Percentiles rank a stretch among this genome's conserved stretches.
Conservation (phyloP, 2,329 filamentous ascomycete genomes). For the Trichoderma asperellum region DNA sequence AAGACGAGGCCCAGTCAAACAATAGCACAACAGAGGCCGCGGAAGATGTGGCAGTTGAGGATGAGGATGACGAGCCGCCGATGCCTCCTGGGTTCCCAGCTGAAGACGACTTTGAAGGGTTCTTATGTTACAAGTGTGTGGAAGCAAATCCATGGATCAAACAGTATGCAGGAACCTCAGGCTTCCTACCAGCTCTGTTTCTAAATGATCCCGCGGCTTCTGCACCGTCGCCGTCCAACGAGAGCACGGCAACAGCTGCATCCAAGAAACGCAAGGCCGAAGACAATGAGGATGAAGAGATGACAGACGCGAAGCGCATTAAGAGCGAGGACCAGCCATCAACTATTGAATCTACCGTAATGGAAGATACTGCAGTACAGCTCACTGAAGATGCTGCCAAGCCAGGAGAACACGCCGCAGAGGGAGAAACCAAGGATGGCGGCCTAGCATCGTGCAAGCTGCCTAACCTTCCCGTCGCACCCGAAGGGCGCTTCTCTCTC, state of each 20-base stretch:
- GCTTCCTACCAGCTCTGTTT: constrained; percentile 78
- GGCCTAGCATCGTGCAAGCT: constrained; percentile 59
- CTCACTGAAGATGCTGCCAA: neutral
- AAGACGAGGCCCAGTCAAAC: constrained; percentile 43
- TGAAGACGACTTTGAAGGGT: constrained; percentile 86
- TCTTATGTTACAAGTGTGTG: constrained; percentile 94
- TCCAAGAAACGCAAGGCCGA: constrained; percentile 71
- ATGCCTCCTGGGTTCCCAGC: constrained; percentile 83
- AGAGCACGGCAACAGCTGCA: constrained; percentile 14
- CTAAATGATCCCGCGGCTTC: constrained; percentile 35
- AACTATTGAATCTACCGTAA: constrained; percentile 14
- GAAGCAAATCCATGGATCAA: constrained; percentile 91
- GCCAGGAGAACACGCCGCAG: constrained; percentile 23
- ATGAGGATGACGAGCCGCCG: constrained; percentile 65
- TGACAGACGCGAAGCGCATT: constrained; percentile 54
- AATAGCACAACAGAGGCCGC: constrained; percentile 28
- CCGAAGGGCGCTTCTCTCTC: constrained; percentile 70
- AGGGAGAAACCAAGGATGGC: neutral
- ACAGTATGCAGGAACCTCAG: constrained; percentile 75
- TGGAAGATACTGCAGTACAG: neutral
- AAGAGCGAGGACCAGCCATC: constrained; percentile 47
- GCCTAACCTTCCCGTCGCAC: constrained; percentile 58
- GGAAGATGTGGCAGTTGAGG: constrained; percentile 41
- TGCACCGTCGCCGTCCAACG: constrained; percentile 1
- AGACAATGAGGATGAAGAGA: constrained; percentile 48